phyloP scores from a whole-genome alignment of 148 eudicot genomes.

The Heliosperma pusillum region DNA sequence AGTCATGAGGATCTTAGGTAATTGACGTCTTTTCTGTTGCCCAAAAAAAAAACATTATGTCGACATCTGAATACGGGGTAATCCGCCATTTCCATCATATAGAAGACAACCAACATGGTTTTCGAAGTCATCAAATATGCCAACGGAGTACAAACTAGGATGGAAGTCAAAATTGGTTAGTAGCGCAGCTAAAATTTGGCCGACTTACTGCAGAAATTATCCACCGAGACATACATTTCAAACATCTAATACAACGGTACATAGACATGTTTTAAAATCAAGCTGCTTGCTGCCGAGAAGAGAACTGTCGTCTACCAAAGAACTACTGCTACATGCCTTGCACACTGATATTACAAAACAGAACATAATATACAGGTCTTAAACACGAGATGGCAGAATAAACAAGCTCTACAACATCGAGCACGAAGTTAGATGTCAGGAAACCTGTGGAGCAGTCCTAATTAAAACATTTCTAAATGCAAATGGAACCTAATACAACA shows the following conservation, averaged over 20 bases:
- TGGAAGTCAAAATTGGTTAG: no score
- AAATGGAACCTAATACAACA: not conserved
- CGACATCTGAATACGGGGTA: no score
- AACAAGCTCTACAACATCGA: conserved; percentile 13
- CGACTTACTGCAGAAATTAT: not conserved
- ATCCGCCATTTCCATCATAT: no score
- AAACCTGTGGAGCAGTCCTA: no score
- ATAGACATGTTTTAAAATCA: conserved; percentile 6
- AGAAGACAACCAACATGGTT: no score
- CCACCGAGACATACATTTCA: conserved; percentile 6
- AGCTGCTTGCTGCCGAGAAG: conserved; percentile 2
- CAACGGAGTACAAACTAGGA: no score
- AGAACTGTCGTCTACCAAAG: conserved; percentile 1
- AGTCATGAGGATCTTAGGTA: no score
- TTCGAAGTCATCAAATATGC: no score
- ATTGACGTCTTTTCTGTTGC: no score
- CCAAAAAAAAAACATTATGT: no score
- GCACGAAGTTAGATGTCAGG: conserved; percentile 7
- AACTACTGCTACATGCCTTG: conserved; percentile 13
- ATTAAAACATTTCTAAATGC: not conserved
- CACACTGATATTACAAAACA: conserved; percentile 15
- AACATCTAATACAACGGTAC: conserved; percentile 17
- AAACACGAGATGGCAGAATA: conserved; percentile 9
- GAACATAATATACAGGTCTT: conserved; percentile 23
- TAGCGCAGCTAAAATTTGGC: not conserved